A percentile compares a stretch with the other conserved stretches of the same genome.
Evolutionary conservation across 2,329 filamentous ascomycete genomes (phyloP).

Genomic region (Fusarium sp.): DNA sequence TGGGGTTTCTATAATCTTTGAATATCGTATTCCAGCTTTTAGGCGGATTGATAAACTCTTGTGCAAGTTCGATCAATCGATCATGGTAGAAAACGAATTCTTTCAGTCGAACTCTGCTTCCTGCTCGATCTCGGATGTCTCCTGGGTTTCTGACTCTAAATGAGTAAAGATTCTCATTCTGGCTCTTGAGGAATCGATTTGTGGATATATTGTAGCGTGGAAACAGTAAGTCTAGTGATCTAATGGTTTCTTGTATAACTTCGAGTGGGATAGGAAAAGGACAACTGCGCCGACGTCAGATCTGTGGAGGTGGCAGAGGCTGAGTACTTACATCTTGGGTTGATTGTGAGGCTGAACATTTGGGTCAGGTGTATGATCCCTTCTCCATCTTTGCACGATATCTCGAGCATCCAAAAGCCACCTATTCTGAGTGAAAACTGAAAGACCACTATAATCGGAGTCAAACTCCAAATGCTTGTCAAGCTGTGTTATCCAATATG

Average conservation of each 20-base stretch:
- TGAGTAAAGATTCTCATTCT: background rate
- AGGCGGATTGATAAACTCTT: constrained; percentile 1
- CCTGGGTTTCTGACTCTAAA: background rate
- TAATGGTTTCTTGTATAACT: background rate
- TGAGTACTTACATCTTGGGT: background rate
- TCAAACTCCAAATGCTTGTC: background rate
- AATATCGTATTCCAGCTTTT: background rate
- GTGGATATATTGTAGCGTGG: background rate
- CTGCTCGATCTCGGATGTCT: background rate
- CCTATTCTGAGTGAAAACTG: background rate
- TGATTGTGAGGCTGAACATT: background rate
- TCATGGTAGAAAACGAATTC: background rate
- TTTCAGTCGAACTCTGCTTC: background rate
- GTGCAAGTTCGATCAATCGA: background rate
- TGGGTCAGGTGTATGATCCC: background rate
- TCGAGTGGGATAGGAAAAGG: background rate
- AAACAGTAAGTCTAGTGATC: background rate
- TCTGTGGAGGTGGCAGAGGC: too few relatives aligned
- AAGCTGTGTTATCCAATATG: background rate
- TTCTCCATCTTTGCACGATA: background rate
- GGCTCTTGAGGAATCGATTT: background rate
- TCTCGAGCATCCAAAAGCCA: background rate
- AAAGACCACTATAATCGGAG: background rate
- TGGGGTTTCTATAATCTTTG: background rate
- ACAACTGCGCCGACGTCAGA: background rate